A percentile compares a stretch with the other conserved stretches of the same genome.
These are phyloP conservation scores for Dryadomyces quercus-mongolicae DNA, from an alignment of 2,329 filamentous ascomycete species.

Conservation along the genomic window DNA sequence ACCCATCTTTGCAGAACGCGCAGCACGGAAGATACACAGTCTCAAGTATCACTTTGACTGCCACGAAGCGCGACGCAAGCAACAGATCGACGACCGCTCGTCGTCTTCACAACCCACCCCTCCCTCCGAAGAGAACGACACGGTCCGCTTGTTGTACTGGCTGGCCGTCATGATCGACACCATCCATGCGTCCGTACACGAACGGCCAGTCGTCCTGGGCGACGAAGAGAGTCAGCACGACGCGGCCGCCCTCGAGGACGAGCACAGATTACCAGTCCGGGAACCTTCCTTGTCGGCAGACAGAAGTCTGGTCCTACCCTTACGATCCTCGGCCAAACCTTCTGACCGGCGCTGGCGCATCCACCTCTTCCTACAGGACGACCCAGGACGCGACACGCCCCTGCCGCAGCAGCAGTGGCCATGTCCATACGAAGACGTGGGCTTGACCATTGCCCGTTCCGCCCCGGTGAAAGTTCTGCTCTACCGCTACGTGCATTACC, in stretches of 20 bases:
- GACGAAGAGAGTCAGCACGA: constrained; percentile 28
- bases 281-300: not conserved
- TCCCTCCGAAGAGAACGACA: constrained; percentile 21
- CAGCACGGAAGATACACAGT: constrained; percentile 24
- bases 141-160: constrained; percentile 44
- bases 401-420: constrained; percentile 31
- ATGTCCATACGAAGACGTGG: constrained; percentile 39
- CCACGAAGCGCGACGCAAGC: constrained; percentile 5
- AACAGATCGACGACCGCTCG: constrained; percentile 7
- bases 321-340: too few relatives aligned
- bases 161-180: constrained; percentile 48
- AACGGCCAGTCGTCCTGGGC: constrained; percentile 22
- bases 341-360: constrained; percentile 16
- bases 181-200: constrained; percentile 38
- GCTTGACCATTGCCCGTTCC: constrained; percentile 35
- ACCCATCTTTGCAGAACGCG: constrained; percentile 24
- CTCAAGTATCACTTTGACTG: constrained; percentile 23
- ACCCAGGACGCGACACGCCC: constrained; percentile 10
- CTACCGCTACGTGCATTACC: constrained; percentile 41
- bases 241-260: constrained; percentile 13
- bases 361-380: constrained; percentile 24
- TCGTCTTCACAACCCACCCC: not conserved
- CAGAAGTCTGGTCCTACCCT: not conserved
- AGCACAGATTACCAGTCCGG: constrained; percentile 2
- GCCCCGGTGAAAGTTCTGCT: constrained; percentile 47